These are phyloP conservation scores for Raffaelea arxii DNA, from an alignment of 2,329 filamentous ascomycete species.

Conservation along the genomic window DNA sequence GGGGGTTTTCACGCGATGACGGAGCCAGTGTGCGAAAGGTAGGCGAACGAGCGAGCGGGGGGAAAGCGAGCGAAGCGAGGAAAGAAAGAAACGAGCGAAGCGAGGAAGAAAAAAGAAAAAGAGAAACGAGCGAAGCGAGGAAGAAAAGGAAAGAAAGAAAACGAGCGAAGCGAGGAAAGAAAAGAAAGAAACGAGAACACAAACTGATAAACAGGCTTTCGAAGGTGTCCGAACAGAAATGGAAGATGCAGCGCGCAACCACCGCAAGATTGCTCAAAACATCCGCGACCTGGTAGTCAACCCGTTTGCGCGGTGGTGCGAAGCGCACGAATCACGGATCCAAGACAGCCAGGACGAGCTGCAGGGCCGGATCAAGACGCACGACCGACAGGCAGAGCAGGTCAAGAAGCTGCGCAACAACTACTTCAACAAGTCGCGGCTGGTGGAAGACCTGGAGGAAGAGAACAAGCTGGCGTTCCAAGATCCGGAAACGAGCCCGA, in stretches of 20 bases:
- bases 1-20: conserved; percentile 84
- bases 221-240: conserved; percentile 89
- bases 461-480: conserved; percentile 98
- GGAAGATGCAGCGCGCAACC: conserved; percentile 79
- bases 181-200: too few species aligned
- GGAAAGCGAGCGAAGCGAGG: too few species aligned
- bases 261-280: conserved; percentile 92
- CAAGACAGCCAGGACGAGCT: conserved; percentile 93
- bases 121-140: not conserved
- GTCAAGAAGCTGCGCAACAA: conserved; percentile 90
- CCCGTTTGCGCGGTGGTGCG: conserved; percentile 93
- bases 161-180: too few species aligned
- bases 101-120: not conserved
- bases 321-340: conserved; percentile 82
- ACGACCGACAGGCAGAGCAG: conserved; percentile 81
- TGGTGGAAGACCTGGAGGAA: conserved; percentile 93
- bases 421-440: conserved; percentile 97
- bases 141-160: too few species aligned
- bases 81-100: not conserved
- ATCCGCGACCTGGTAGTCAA: conserved; percentile 93
- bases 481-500: conserved; percentile 64
- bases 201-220: conserved; percentile 60
- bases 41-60: not conserved
- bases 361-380: conserved; percentile 79
- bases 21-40: conserved; percentile 95